Evolutionary conservation across 495 filamentous ascomycete species (phyloP).

Genomic region (Apiosordaria backusii): DNA sequence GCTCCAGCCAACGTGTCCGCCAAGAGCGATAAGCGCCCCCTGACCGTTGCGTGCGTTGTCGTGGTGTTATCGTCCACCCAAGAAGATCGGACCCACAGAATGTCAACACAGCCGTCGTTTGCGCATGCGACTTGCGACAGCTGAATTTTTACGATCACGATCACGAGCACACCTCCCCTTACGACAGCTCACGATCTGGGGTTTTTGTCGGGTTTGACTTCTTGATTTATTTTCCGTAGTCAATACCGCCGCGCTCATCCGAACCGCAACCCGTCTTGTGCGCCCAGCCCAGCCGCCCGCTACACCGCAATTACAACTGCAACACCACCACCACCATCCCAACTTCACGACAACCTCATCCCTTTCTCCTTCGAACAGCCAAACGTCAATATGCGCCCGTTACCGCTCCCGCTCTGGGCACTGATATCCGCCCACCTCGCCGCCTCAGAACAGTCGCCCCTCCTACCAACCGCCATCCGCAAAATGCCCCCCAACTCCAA

Average conservation of each 20-base stretch:
- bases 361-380: not conserved
- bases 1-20: not conserved
- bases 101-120: not conserved
- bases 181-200: too few relatives aligned
- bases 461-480: constrained; percentile 43
- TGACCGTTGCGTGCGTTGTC: not conserved
- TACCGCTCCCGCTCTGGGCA: constrained; percentile 50
- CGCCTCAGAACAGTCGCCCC: constrained; percentile 18
- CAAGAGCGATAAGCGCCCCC: not conserved
- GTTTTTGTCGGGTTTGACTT: too few relatives aligned
- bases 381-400: constrained; percentile 40
- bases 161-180: not conserved
- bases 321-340: not conserved
- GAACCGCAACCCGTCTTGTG: not conserved
- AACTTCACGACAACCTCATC: not conserved
- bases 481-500: constrained; percentile 83
- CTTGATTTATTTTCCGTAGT: too few relatives aligned
- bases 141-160: not conserved
- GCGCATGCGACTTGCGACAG: not conserved
- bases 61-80: not conserved
- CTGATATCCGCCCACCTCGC: constrained; percentile 41
- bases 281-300: not conserved
- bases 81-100: not conserved
- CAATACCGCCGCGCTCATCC: too few relatives aligned
- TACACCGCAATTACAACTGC: not conserved